Evolutionary conservation across 2,329 filamentous ascomycete species (phyloP).

Genomic region (Teratosphaeria gauchensis): DNA sequence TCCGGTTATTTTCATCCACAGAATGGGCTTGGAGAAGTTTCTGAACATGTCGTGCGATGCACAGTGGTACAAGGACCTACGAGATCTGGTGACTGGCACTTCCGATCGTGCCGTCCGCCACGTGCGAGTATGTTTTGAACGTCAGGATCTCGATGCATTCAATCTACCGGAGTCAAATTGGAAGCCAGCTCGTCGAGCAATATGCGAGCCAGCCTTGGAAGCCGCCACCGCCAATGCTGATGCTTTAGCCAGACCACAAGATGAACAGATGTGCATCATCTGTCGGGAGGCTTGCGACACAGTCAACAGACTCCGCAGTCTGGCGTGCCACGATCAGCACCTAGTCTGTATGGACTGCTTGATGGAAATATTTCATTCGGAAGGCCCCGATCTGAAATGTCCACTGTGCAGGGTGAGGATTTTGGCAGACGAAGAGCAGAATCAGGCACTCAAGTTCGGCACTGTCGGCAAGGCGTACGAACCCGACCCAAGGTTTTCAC

Average conservation of each 20-base stretch:
- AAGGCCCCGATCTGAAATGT: background rate
- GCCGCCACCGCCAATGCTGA: background rate
- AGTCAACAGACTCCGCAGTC: background rate
- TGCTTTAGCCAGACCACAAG: background rate
- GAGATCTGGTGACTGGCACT: background rate
- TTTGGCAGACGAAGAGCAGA: background rate
- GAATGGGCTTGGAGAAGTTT: background rate
- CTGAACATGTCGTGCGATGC: background rate
- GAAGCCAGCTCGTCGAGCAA: background rate
- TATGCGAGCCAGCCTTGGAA: background rate
- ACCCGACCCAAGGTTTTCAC: background rate
- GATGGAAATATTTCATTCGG: background rate
- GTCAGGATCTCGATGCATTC: background rate
- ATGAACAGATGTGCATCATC: background rate
- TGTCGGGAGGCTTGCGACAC: background rate
- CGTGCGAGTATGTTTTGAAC: background rate
- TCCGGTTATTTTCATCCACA: background rate
- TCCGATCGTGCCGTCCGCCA: background rate
- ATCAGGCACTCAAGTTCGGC: background rate
- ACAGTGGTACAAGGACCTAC: conserved; percentile 4
- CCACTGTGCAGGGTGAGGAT: background rate
- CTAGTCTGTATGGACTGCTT: background rate
- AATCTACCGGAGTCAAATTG: background rate
- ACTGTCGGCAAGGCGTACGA: background rate
- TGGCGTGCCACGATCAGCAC: background rate